phyloP scores from a whole-genome alignment of 805 yeast genomes.

The Suhomyces sp. region DNA sequence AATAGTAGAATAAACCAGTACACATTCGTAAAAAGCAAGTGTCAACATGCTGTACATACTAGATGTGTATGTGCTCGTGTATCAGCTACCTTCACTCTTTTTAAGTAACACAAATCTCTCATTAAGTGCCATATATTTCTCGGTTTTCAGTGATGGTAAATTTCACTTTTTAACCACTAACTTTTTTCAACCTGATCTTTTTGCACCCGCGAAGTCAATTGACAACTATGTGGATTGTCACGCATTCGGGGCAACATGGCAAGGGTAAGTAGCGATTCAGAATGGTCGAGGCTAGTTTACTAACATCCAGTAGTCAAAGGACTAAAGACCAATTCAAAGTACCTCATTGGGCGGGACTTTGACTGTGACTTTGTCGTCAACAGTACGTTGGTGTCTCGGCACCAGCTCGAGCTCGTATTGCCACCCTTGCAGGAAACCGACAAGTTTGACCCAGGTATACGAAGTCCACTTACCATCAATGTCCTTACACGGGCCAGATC shows the following conservation, averaged over 20 bases:
- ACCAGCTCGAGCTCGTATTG: conserved; percentile 21
- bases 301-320: background rate
- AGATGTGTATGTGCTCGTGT: no score
- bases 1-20: background rate
- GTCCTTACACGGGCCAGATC: conserved; percentile 31
- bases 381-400: conserved; percentile 30
- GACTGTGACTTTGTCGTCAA: conserved; percentile 25
- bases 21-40: background rate
- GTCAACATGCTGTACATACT: background rate
- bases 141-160: no score
- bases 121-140: background rate
- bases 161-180: no score
- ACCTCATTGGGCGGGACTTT: conserved; percentile 28
- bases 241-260: background rate
- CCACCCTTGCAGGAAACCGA: conserved; percentile 8
- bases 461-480: conserved; percentile 18
- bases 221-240: conserved; percentile 2
- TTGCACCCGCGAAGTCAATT: background rate
- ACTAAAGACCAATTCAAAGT: conserved; percentile 9
- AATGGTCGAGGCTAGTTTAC: background rate
- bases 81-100: no score
- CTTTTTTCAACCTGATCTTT: background rate
- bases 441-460: background rate
- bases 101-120: no score
- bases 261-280: background rate